phyloP scores from a whole-genome alignment of 805 yeast species.

The Wickerhamiella galacta region DNA sequence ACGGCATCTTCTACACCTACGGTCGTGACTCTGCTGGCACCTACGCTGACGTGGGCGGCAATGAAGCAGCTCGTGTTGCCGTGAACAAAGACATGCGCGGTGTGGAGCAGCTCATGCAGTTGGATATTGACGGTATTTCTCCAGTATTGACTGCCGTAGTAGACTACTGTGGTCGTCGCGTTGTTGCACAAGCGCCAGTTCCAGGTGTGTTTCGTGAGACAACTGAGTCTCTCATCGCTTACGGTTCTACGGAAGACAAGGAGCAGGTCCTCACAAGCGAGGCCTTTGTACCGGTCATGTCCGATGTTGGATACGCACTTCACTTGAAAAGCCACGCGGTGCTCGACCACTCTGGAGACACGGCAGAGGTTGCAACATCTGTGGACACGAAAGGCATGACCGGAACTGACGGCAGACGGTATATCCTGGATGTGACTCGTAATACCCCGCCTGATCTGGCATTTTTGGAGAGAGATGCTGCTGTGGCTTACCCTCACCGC shows the following conservation, averaged over 20 bases:
- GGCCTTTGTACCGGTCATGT: constrained; percentile 39
- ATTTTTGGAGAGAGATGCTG: constrained; percentile 45
- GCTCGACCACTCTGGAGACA: constrained; percentile 30
- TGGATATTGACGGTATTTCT: constrained; percentile 46
- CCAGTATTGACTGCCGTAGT: constrained; percentile 71
- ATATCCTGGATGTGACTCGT: constrained; percentile 69
- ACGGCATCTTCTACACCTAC: constrained; percentile 74
- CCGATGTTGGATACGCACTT: constrained; percentile 50
- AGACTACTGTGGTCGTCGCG: constrained; percentile 77
- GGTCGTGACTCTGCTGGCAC: constrained; percentile 56
- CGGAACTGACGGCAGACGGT: constrained; percentile 75
- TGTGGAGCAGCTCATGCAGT: constrained; percentile 47
- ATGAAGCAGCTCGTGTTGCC: constrained; percentile 71
- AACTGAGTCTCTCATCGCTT: constrained; percentile 37
- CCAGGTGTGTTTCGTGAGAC: constrained; percentile 62
- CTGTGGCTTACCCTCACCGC: constrained; percentile 56
- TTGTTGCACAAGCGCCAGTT: constrained; percentile 86
- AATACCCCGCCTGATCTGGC: constrained; percentile 71
- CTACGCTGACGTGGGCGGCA: constrained; percentile 55
- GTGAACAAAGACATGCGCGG: constrained; percentile 64
- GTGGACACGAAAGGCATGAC: constrained; percentile 69
- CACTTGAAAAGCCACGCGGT: constrained; percentile 60
- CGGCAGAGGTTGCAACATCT: constrained; percentile 43
- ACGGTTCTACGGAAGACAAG: constrained; percentile 57
- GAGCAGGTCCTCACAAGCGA: constrained; percentile 33